Evolutionary conservation across 192 early-diverging fungal species (phyloP).

Genomic region (Polychytrium aggregatum): DNA sequence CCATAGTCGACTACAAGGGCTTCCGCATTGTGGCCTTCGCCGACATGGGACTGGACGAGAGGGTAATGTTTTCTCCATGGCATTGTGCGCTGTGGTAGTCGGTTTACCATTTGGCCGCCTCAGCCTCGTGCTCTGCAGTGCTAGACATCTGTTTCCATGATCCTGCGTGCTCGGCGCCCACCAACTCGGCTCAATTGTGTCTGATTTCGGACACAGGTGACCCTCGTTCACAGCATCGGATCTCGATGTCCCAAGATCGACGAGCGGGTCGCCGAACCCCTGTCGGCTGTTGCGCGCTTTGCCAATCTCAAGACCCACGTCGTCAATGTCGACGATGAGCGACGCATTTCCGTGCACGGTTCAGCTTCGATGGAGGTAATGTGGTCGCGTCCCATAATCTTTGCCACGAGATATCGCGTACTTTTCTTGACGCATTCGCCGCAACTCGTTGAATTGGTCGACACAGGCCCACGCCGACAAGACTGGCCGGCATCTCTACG

Average conservation of each 20-base stretch:
- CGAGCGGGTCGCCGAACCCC: conserved; percentile 19
- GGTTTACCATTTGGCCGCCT: no score
- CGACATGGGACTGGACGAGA: conserved; percentile 24
- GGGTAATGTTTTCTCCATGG: conserved; percentile 11
- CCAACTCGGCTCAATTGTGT: no score
- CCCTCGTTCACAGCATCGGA: no score
- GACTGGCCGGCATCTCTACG: conserved; percentile 19
- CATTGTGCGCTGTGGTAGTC: no score
- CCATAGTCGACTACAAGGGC: conserved; percentile 45
- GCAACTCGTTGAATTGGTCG: no score
- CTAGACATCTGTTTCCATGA: no score
- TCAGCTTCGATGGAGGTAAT: conserved; percentile 29
- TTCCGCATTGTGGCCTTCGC: conserved; percentile 42
- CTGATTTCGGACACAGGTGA: no score
- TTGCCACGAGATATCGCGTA: no score
- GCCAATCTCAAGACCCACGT: conserved; percentile 35
- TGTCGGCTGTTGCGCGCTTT: conserved; percentile 16
- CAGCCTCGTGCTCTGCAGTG: no score
- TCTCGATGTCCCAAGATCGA: conserved; percentile 23
- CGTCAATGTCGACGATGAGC: conserved; percentile 34
- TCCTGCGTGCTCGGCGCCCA: no score
- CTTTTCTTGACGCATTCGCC: no score
- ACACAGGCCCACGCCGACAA: conserved; percentile 26
- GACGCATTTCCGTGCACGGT: conserved; percentile 26
- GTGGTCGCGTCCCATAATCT: no score